phyloP scores from a whole-genome alignment of 2,329 filamentous ascomycete species.

The Monosporascus sp. region DNA sequence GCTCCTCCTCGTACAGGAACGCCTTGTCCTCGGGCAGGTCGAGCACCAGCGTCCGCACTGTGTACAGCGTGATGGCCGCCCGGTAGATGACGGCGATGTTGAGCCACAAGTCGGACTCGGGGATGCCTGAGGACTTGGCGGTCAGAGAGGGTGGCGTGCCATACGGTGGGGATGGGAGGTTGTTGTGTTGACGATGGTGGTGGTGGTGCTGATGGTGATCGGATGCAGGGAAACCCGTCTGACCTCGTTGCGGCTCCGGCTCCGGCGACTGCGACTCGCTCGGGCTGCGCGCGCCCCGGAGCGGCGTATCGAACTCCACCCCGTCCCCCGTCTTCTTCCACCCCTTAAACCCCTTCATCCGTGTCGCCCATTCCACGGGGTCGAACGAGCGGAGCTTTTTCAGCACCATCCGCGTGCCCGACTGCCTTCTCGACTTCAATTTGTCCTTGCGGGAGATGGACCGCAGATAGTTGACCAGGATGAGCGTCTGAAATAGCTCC shows the following conservation, averaged over 20 bases:
- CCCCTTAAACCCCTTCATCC: constrained; percentile 9
- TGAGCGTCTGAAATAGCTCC: constrained; percentile 9
- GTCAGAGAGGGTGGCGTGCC: constrained; percentile 1
- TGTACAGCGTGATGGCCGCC: constrained; percentile 8
- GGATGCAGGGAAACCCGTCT: not conserved
- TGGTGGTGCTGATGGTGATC: not conserved
- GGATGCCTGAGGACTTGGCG: not conserved
- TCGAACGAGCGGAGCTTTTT: constrained; percentile 7
- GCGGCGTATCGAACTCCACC: constrained; percentile 8
- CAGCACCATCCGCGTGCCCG: constrained; percentile 9
- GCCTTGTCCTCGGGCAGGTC: constrained; percentile 7
- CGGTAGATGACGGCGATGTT: constrained; percentile 9
- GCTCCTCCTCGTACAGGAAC: constrained; percentile 1
- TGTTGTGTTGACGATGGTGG: not conserved
- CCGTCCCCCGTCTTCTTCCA: constrained; percentile 10
- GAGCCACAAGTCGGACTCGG: constrained; percentile 7
- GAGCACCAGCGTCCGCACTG: constrained; percentile 8
- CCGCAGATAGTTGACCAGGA: constrained; percentile 11
- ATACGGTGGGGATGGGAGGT: not conserved
- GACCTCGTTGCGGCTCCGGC: not conserved
- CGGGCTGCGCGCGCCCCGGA: not conserved
- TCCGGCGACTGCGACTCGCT: not conserved
- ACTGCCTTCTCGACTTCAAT: constrained; percentile 3
- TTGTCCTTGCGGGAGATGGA: constrained; percentile 4
- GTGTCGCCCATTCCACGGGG: constrained; percentile 7